Evolutionary conservation across 805 yeast species (phyloP).

Genomic region (Tetrapisispora fleetii): DNA sequence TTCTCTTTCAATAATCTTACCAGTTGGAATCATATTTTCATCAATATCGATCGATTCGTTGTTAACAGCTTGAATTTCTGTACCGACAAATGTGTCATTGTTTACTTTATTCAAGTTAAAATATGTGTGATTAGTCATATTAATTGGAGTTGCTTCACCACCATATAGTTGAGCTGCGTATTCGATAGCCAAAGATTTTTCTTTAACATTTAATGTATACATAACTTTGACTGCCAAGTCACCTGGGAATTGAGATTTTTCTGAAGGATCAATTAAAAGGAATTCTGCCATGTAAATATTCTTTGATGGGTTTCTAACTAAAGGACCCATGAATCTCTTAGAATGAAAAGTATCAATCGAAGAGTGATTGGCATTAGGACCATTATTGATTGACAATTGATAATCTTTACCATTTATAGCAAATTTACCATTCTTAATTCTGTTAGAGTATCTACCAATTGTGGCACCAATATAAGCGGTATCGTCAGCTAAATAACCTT

Average conservation of each 20-base stretch:
- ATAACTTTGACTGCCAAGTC: slow-evolving; percentile 37
- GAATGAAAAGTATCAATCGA: slow-evolving; percentile 45
- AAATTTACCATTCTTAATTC: slow-evolving; percentile 40
- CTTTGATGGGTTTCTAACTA: slow-evolving; percentile 28
- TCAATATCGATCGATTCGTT: slow-evolving; percentile 37
- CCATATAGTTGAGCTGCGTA: slow-evolving; percentile 29
- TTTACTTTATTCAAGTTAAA: slow-evolving; percentile 38
- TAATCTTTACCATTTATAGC: slow-evolving; percentile 33
- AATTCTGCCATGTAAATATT: slow-evolving; percentile 31
- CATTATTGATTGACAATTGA: slow-evolving; percentile 36
- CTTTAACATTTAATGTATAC: slow-evolving; percentile 34
- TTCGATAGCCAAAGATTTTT: slow-evolving; percentile 37
- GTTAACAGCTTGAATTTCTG: slow-evolving; percentile 32
- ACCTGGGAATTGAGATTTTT: slow-evolving; percentile 54
- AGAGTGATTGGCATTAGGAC: slow-evolving; percentile 41
- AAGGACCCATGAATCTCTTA: slow-evolving; percentile 44
- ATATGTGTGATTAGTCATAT: slow-evolving; percentile 55
- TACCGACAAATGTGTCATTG: slow-evolving; percentile 28
- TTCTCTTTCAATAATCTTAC: slow-evolving; percentile 27
- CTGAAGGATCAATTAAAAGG: slow-evolving; percentile 35
- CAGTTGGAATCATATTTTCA: slow-evolving; percentile 35
- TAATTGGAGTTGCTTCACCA: slow-evolving; percentile 39
- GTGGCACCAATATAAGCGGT: slow-evolving; percentile 55
- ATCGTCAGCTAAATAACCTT: slow-evolving; percentile 22
- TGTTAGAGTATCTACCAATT: slow-evolving; percentile 56